A percentile compares a stretch with the other conserved stretches of the same genome.
Evolutionary conservation across 1,139 yeast genomes (phyloP).

Genomic region (Blastobotrys buckinghamii): DNA sequence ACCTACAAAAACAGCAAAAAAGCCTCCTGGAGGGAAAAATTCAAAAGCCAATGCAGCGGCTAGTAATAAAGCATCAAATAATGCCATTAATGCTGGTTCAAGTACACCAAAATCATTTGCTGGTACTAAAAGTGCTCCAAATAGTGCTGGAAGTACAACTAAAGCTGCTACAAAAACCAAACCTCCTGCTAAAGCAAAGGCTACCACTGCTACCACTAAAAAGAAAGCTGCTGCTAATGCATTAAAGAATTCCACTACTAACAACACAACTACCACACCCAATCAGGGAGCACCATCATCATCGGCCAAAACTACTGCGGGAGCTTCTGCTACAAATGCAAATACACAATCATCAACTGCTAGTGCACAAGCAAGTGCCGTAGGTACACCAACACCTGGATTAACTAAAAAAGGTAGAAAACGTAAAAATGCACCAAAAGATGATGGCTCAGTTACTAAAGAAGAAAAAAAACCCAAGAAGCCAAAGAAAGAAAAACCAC

Average conservation of each 20-base stretch:
- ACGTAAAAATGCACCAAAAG: constrained; percentile 10
- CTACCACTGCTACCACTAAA: not conserved
- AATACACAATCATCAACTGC: not conserved
- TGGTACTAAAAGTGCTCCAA: too few relatives aligned
- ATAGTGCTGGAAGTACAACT: too few relatives aligned
- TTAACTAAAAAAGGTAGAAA: constrained; percentile 11
- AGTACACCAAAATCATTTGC: too few relatives aligned
- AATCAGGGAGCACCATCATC: too few relatives aligned
- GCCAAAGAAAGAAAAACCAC: constrained; percentile 4
- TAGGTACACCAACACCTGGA: not conserved
- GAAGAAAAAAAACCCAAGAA: constrained; percentile 2
- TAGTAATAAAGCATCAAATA: too few relatives aligned
- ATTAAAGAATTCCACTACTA: not conserved
- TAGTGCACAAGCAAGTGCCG: too few relatives aligned
- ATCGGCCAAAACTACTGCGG: not conserved
- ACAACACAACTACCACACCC: not conserved
- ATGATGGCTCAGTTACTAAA: not conserved
- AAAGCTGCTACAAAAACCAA: too few relatives aligned
- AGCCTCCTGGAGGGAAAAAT: not conserved
- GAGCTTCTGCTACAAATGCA: not conserved
- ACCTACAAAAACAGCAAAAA: not conserved
- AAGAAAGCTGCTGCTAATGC: not conserved
- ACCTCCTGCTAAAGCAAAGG: too few relatives aligned
- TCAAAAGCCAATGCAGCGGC: too few relatives aligned
- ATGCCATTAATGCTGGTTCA: too few relatives aligned